phyloP scores from a whole-genome alignment of 2,329 filamentous ascomycete species.

The Tricladium varicosporioides region DNA sequence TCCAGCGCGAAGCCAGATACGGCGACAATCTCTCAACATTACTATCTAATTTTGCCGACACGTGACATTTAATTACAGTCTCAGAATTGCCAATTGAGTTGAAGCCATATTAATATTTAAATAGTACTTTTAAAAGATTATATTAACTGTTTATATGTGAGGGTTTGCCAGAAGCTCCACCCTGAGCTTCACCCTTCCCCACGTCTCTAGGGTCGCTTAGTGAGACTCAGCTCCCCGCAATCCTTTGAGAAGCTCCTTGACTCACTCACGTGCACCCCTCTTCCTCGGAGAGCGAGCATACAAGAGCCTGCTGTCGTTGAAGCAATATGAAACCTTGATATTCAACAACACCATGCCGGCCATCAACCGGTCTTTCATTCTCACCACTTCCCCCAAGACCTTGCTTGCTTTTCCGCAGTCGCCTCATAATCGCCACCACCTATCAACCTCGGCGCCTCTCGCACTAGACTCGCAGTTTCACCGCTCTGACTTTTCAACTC shows the following conservation, averaged over 20 bases:
- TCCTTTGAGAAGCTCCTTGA: not conserved
- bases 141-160: no score
- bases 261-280: slow-evolving; percentile 1
- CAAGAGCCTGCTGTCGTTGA: not conserved
- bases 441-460: slow-evolving; percentile 4
- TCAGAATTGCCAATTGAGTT: not conserved
- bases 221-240: not conserved
- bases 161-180: not conserved
- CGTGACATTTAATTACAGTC: not conserved
- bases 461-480: slow-evolving; percentile 29
- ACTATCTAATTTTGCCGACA: not conserved
- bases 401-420: slow-evolving; percentile 2
- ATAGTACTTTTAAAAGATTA: not conserved
- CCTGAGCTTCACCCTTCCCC: not conserved
- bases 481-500: slow-evolving; percentile 56
- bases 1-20: slow-evolving; percentile 2
- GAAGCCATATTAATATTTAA: not conserved
- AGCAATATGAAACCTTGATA: slow-evolving; percentile 20
- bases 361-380: slow-evolving; percentile 18
- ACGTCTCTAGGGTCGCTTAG: not conserved
- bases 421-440: slow-evolving; percentile 17
- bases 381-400: slow-evolving; percentile 1
- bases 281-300: not conserved
- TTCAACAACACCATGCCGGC: slow-evolving; percentile 19
- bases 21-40: slow-evolving; percentile 13